Base-by-base conservation (phyloP, 2,329 filamentous ascomycete species). In the Fusarium citri region DNA sequence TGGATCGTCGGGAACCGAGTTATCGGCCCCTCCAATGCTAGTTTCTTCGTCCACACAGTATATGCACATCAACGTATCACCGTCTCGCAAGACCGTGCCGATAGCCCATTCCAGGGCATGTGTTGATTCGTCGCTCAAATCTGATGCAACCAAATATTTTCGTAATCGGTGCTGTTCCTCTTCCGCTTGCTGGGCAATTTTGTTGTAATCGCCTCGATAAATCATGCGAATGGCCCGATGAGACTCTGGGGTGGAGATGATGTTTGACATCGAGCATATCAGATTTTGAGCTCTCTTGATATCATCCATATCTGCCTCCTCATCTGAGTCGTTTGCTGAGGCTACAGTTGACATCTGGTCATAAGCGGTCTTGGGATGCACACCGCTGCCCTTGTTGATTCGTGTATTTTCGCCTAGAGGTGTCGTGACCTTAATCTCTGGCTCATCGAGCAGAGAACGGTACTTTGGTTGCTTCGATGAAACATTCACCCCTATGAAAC, bases 21-120 rank as follows among this genome's bases (percentile, higher is more conserved):
- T 84, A 4, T 83, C 82, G 31, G 78, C 78, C 11, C 80, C 77
- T 3, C 80, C 80, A n/a, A 89, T 86, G 18, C 87, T 89, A 11
- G 86, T 86, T 73, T 98, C 95, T 78, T 98, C 95, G 72, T 98
- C 94, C 25, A 97, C 91, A 60, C 94, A 97, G 81, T 97, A 97
- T 47, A 98, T 93, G 4, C 94, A 94, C 66, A 98, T 90, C 37
- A 99, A 85, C 0, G 95, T 98, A 78, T 99, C 96, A 10, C 96
- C 96, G 73, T 98, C 94, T 50, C 96, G 89, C 30, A 99, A 85
- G 8, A 98, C 94, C 0, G 95, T 98, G 10, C 96, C 96, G 59
- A 99, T 94, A 0, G 95, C 96, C 96, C 96, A 99, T 79, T 99
- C 96, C 31, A 99, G 85, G 2, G 96, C 96, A 78, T 98, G 97